Evolutionary conservation across 495 filamentous ascomycete species (phyloP), one percentile per base, ranked within the genome.

Genomic region (Venustampulla echinocandica): DNA sequence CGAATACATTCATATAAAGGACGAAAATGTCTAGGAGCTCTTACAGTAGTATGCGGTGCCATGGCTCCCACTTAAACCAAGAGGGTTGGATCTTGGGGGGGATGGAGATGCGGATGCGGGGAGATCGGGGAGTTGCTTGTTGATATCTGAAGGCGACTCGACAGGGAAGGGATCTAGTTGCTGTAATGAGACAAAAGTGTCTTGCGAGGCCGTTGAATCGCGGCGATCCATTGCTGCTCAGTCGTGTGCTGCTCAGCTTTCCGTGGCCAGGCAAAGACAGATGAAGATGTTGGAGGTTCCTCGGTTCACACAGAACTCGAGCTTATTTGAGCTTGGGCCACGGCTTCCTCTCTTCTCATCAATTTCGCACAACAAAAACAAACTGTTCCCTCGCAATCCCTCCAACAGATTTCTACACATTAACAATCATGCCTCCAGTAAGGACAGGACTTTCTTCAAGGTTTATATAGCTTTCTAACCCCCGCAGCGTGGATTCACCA

Each of bases 101-200:
- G 50, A n/a, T 5, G 35, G 44, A 6, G 50, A n/a, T 5, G 35
- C 32, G 14, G 48, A 25, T 5, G 51, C 37, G 18, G 64, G 63
- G 1, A 68, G 52, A 30, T 67, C 60, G 15, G 72, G 68, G 36
- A 80, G 69, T 43, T 81, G 81, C 48, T 74, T 73, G 28, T 83
- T 77, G 41, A 60, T 64, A 49, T 75, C 70, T 18, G 69, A 54
- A 0, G 70, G 64, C 9, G 73, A 74, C 10, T 90, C 82, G 22
- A 93, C 82, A 0, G 89, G 89, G 9, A 80, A 77, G 9, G 89
- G 89, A 34, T 93, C 89, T 21, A 95, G 67, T 47, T 89, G 77
- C 42, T 82, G 72, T 54, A 95, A 76, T 21, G 82, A 85, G 25
- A 78, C 62, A 32, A 80, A 64, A 3, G 80, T 70, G 25, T 71